phyloP scores from a whole-genome alignment of 2,329 filamentous ascomycete genomes.

The Calycina marina region DNA sequence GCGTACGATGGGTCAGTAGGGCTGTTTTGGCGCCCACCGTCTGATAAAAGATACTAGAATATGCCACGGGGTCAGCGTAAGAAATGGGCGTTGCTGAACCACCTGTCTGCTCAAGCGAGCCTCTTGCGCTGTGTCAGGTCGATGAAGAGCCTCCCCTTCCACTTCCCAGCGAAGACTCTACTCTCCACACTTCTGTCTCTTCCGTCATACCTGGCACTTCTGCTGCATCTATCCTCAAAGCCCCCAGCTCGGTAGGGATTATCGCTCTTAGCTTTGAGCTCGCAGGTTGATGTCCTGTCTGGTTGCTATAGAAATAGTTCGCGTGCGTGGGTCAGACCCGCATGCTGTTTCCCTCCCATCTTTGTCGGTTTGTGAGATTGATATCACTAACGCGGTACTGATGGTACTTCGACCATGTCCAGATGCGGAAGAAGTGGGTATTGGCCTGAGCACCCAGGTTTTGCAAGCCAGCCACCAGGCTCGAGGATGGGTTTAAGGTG shows the following conservation, averaged over 20 bases:
- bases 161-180: too few species aligned
- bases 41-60: constrained; percentile 6
- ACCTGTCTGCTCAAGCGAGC: not conserved
- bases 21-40: constrained; percentile 1
- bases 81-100: not conserved
- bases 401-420: constrained; percentile 6
- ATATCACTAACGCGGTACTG: constrained; percentile 6
- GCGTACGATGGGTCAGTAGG: not conserved
- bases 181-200: too few species aligned
- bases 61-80: not conserved
- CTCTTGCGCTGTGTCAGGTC: too few species aligned
- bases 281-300: constrained; percentile 4
- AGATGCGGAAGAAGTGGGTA: constrained; percentile 11
- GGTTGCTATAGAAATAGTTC: constrained; percentile 12
- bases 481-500: constrained; percentile 4
- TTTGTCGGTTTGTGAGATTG: too few species aligned
- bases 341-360: too few species aligned
- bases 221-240: constrained; percentile 6
- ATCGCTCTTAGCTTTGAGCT: constrained; percentile 11
- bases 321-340: constrained; percentile 11
- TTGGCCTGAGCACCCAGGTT: constrained; percentile 5
- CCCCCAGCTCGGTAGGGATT: constrained; percentile 20
- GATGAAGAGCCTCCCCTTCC: too few species aligned
- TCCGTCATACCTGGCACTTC: too few species aligned
- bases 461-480: constrained; percentile 18